Evolutionary conservation across 257 asterid genomes (phyloP).

Genomic region (Solanum chilense): DNA sequence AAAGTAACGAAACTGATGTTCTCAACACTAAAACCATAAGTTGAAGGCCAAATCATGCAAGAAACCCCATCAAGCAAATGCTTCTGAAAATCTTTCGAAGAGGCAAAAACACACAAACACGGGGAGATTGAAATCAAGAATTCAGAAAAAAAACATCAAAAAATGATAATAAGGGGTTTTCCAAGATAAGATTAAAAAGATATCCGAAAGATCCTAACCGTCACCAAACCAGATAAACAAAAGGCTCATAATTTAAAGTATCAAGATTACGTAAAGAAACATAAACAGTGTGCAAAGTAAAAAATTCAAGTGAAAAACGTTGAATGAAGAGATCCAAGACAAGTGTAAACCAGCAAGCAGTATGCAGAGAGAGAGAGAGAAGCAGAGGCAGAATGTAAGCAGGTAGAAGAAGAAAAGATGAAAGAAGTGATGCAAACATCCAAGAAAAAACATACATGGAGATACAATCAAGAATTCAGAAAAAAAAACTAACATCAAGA

Average conservation of each 20-base stretch:
- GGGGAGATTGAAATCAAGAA: not conserved
- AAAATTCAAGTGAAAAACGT: not conserved
- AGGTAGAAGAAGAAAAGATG: not conserved
- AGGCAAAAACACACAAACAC: not conserved
- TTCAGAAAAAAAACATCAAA: not conserved
- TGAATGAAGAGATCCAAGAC: not conserved
- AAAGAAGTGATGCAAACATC: not conserved
- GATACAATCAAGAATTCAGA: not conserved
- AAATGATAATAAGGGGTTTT: not conserved
- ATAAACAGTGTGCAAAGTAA: not conserved
- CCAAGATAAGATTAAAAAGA: not conserved
- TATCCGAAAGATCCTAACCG: not conserved
- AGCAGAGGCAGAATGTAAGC: not conserved
- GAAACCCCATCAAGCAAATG: not conserved
- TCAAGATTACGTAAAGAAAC: not conserved
- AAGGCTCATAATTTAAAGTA: not conserved
- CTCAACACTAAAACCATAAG: not conserved
- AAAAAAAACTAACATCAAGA: not conserved
- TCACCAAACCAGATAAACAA: not conserved
- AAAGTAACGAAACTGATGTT: not conserved
- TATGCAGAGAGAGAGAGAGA: not conserved
- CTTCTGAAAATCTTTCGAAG: not conserved
- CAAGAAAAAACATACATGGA: not conserved
- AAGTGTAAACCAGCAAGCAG: not conserved
- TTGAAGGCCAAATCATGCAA: not conserved